These are phyloP conservation scores for Metschnikowia arizonensis DNA, from an alignment of 805 yeast genomes.

Conservation along the genomic window DNA sequence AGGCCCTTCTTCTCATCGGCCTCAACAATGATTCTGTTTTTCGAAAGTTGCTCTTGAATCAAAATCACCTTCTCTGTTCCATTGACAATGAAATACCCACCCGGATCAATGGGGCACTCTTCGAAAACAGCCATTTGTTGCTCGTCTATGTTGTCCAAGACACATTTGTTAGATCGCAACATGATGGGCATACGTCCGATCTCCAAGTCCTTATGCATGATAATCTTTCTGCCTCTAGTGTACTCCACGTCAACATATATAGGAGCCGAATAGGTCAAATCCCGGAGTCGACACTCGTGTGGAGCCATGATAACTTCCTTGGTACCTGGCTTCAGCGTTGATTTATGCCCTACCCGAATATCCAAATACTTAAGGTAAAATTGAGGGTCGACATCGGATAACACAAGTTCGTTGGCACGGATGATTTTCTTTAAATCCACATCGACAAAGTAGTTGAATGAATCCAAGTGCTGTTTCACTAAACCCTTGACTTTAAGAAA, in stretches of 20 bases:
- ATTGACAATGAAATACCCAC: constrained; percentile 95
- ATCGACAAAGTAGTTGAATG: constrained; percentile 96
- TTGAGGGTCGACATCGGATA: constrained; percentile 96
- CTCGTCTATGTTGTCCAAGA: constrained; percentile 73
- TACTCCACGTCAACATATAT: constrained; percentile 95
- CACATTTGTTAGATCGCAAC: constrained; percentile 91
- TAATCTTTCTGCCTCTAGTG: constrained; percentile 89
- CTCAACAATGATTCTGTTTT: constrained; percentile 96
- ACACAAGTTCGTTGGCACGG: constrained; percentile 79
- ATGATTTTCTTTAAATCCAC: constrained; percentile 89
- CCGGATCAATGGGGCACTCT: constrained; percentile 98
- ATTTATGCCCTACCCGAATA: constrained; percentile 81
- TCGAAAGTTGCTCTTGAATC: constrained; percentile 94
- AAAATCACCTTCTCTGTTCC: constrained; percentile 97
- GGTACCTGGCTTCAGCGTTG: constrained; percentile 45
- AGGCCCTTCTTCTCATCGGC: constrained; percentile 92
- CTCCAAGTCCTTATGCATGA: constrained; percentile 83
- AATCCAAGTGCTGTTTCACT: constrained; percentile 95
- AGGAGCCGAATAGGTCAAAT: constrained; percentile 91
- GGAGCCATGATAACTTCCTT: constrained; percentile 74
- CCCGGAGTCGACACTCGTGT: constrained; percentile 93
- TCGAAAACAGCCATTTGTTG: constrained; percentile 79
- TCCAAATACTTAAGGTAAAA: constrained; percentile 90
- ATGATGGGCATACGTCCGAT: constrained; percentile 99
- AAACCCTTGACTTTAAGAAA: constrained; percentile 92